Base-by-base conservation (phyloP, 768 basidiomycete species). In the Hypholoma sublateritium region DNA sequence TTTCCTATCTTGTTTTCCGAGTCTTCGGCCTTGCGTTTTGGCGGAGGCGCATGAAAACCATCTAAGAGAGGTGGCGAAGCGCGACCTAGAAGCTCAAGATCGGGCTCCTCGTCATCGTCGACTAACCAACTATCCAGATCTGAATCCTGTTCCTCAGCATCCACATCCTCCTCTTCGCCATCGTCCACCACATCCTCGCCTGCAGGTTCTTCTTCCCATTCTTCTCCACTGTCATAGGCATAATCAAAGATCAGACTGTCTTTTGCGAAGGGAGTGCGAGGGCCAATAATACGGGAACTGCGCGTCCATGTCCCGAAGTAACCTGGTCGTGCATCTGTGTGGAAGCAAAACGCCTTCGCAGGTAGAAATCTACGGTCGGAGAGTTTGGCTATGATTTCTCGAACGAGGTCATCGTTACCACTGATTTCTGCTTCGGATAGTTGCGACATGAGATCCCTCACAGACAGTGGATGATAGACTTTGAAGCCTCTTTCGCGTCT, bases 271-370 rank as follows among this genome's bases (percentile, higher is more conserved):
- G 97, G 95, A 16, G 80, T 83, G 14, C 97, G 85, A 1, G 95
- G 88, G 0, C 93, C 89, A 57, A 98, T 85, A 34, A 84, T 72
- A 16, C 78, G 77, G 13, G 94, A 95, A 58, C 78, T 84, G 53
- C 89, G 87, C 7, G 94, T 95, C 88, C 92, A 98, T 5, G 97
- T 98, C 19, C 95, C 96, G 64, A 86, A 89, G 71, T 96, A 98
- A 1, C 94, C 94, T 12, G 97, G 96, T 47, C 97, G 85, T 0
- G 82, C 79, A 69, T 98, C 93, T 56, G 88, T 88, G 14, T 77
- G 72, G 70, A 97, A 98, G 57, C 91, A 86, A 39, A 98, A 76
- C 2, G 87, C 84, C 72, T 97, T 98, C 49, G 86, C 83, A 0
- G 89, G 89, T 45, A 93, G 76, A 22, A 76, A 65, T 5, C 69